phyloP scores from a whole-genome alignment of 2,329 filamentous ascomycete genomes.

The Biscogniauxia sp. region DNA sequence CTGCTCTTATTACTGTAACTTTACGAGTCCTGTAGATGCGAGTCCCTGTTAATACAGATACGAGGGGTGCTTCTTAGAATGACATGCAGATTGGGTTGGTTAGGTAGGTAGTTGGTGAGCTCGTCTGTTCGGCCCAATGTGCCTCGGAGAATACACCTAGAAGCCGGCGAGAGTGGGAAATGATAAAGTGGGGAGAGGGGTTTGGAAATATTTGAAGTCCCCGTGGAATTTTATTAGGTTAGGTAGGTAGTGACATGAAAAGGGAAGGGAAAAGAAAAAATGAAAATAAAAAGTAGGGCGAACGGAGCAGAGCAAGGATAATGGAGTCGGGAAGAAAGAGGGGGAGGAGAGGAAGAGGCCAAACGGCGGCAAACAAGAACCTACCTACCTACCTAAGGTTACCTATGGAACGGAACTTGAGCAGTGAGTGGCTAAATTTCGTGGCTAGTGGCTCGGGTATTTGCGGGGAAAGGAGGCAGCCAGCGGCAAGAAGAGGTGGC shows the following conservation, averaged over 20 bases:
- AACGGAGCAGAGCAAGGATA: neutral
- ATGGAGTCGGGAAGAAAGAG: neutral
- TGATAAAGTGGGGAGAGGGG: neutral
- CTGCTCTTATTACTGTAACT: neutral
- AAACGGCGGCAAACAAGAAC: neutral
- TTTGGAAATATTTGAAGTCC: too few relatives aligned
- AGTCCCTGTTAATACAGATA: conserved; percentile 8
- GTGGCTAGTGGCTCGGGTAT: conserved; percentile 16
- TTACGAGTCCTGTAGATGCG: neutral
- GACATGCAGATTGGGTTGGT: neutral
- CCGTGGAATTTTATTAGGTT: too few relatives aligned
- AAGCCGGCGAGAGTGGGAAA: neutral
- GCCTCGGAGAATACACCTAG: neutral
- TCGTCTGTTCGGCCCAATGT: neutral
- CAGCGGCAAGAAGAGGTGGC: neutral
- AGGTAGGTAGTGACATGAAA: neutral
- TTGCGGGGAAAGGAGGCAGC: conserved; percentile 17
- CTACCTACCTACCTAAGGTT: neutral
- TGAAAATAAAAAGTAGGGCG: neutral
- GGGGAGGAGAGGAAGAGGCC: too few relatives aligned
- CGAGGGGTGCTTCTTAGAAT: conserved; percentile 5
- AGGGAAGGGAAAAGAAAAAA: neutral
- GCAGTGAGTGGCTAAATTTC: conserved; percentile 4
- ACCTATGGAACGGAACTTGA: neutral
- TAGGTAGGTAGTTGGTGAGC: neutral